Base-by-base conservation (phyloP, 2,329 filamentous ascomycete species). In the Plectosphaerella cucumerina region DNA sequence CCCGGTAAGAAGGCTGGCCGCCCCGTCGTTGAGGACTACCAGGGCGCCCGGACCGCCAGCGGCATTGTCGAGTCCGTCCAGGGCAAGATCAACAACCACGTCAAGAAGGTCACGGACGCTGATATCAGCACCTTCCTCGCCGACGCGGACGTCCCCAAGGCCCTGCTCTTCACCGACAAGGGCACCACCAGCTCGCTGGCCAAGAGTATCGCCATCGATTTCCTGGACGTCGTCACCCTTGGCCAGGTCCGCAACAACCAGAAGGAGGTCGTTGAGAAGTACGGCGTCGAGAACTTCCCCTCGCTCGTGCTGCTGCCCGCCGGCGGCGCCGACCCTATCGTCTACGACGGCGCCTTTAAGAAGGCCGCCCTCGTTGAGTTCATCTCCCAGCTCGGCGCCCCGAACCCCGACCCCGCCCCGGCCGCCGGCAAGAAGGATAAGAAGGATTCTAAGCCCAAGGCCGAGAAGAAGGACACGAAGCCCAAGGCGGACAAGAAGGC, bases 151-250 rank as follows among this genome's bases (percentile, higher is more conserved):
- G 81, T 78, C 12, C 82, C 91, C 47, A 97, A 96, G 74, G 92
- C 89, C 0, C 84, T 99, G 33, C 75, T 99, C 3, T 97, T 99
- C 70, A 95, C 89, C 3, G 89, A 96, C 51, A 99, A 97, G 75
- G 90, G 91, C 20, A 86, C 87, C 6, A 93, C 89, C 1, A 93
- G 89, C 65, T 83, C 91, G 11, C 76, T 96, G 21, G 72, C 97
- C 57, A 89, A 88, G 67, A 86, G 90, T 54, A 69, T 97, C 49
- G 92, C 94, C 6, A 90, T 97, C 60, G 94, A 97, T 65, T 99
- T 93, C 69, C 77, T 94, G 22, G 91, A 86, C 34, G 82, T 83
- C 50, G 83, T 97, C 56, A 78, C 81, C 4, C 77, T 99, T 34
- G 93, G 84, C 9, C 93, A 97, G 69, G 80, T 96, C 50, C 84